Evolutionary conservation across 441 rosid species (phyloP).

Genomic region (Sinapis alba): DNA sequence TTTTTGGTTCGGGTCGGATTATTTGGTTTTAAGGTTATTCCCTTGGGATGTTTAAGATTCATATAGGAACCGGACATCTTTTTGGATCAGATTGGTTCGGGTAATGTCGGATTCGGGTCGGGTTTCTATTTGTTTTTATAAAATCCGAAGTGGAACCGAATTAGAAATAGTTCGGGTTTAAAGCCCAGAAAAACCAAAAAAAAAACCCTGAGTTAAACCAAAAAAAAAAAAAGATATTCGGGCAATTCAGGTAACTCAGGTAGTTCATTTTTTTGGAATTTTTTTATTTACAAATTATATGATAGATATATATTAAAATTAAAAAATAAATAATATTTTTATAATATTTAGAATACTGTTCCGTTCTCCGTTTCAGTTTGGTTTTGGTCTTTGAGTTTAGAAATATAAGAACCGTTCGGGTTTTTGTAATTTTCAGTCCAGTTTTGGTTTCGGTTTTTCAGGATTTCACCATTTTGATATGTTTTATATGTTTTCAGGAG

Average conservation of each 20-base stretch:
- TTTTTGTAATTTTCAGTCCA: not conserved
- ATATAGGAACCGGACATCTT: not conserved
- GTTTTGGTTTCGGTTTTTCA: not conserved
- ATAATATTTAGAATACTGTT: no score
- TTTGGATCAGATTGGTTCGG: not conserved
- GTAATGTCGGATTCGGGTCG: not conserved
- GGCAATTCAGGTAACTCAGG: not conserved
- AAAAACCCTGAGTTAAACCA: not conserved
- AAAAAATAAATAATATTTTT: not conserved
- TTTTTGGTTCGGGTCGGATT: not conserved
- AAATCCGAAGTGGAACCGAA: not conserved
- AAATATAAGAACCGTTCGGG: not conserved
- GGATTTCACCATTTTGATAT: not conserved
- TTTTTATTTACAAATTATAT: not conserved
- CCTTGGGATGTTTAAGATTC: not conserved
- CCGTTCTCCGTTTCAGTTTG: no score
- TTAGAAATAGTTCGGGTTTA: not conserved
- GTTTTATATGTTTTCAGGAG: slow-evolving; percentile 54
- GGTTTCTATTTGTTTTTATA: not conserved
- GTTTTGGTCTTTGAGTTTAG: not conserved
- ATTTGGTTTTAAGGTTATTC: no score
- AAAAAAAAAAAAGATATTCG: no score
- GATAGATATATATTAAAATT: not conserved
- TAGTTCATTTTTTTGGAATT: no score
- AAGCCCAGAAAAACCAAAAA: not conserved